Conservation (phyloP, 2,329 filamentous ascomycete genomes). For the Neopestalotiopsis sp. region DNA sequence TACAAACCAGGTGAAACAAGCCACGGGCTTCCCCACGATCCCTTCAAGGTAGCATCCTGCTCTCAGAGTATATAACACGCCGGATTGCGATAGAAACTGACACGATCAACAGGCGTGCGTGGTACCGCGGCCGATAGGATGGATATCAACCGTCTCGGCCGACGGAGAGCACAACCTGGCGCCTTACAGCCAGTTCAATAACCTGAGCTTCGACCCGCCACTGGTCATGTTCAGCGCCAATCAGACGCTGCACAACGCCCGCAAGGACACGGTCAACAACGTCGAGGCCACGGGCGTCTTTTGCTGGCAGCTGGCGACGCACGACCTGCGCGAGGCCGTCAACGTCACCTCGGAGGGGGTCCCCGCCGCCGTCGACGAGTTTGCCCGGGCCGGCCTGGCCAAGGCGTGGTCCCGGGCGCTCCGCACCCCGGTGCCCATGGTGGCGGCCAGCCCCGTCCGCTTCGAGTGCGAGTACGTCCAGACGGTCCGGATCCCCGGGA, state of each 20-base stretch:
- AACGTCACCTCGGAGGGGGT: constrained; percentile 60
- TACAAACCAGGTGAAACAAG: constrained; percentile 19
- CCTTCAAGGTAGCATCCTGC: constrained; percentile 32
- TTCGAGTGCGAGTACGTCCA: constrained; percentile 65
- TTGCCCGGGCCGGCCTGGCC: constrained; percentile 52
- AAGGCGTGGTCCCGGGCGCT: constrained; percentile 50
- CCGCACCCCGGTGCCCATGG: constrained; percentile 52
- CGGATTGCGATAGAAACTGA: not conserved
- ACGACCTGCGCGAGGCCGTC: constrained; percentile 58
- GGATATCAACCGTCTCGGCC: constrained; percentile 62
- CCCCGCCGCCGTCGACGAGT: constrained; percentile 58
- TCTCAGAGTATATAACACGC: not conserved
- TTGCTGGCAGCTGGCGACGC: constrained; percentile 66
- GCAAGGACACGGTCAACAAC: constrained; percentile 65
- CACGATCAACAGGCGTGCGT: constrained; percentile 52
- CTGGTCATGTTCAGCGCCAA: constrained; percentile 68
- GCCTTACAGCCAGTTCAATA: constrained; percentile 68
- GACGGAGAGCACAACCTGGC: constrained; percentile 59
- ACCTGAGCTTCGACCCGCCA: constrained; percentile 66
- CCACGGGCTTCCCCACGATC: constrained; percentile 20
- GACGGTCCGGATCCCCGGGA: constrained; percentile 60
- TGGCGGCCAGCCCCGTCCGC: constrained; percentile 57
- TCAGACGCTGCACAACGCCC: constrained; percentile 49
- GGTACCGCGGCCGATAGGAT: constrained; percentile 66
- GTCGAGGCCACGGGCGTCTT: constrained; percentile 61